Evolutionary conservation across 768 basidiomycete species (phyloP), one percentile per base, ranked within the genome.

Genomic region (Pleurotus sapidus): DNA sequence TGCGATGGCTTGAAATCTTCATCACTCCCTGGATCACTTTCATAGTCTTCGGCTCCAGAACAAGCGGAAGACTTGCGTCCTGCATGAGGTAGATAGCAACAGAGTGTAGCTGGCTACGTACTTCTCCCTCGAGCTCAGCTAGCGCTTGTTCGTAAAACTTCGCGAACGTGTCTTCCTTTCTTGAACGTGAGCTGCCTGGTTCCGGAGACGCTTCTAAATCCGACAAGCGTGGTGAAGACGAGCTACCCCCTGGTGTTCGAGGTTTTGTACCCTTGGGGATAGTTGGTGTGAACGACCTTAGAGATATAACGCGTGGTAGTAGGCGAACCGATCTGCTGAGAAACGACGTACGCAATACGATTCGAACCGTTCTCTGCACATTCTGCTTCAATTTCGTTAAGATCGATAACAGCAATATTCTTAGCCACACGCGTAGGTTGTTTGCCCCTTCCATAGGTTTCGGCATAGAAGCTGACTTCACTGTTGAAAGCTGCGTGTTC

Each of bases 101-200:
- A 57, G 34, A 40, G 8, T 34, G 11, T 34, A 34, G 30, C n/a
- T 17, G n/a, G n/a, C 37, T 38, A 43, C 55, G 37, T 18, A 17
- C 39, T 58, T 68, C 69, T 14, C 67, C 72, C 23, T 82, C 80
- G 23, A 63, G 67, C 39, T 82, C 78, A 15, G 75, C 80, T 48
- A 70, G 77, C 2, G 87, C 89, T 61, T 77, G 70, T 3, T 71
- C 76, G 63, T 89, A 90, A 63, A 87, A 89, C 59, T 84, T 79
- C 0, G 81, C 80, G 53, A 91, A 71, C 0, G 89, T 87, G 64
- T 91, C 88, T 25, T 68, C 59, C 30, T 12, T 43, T 45, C 14
- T 59, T 27, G 43, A 20, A 4, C 47, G 61, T 57, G 8, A 34
- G 30, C 30, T 34, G 30, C 30, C 30, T 34, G 30, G 30, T 34